These are phyloP conservation scores for Lignosus rhinocerotis DNA, from an alignment of 1,284 basidiomycete genomes.

Conservation along the genomic window DNA sequence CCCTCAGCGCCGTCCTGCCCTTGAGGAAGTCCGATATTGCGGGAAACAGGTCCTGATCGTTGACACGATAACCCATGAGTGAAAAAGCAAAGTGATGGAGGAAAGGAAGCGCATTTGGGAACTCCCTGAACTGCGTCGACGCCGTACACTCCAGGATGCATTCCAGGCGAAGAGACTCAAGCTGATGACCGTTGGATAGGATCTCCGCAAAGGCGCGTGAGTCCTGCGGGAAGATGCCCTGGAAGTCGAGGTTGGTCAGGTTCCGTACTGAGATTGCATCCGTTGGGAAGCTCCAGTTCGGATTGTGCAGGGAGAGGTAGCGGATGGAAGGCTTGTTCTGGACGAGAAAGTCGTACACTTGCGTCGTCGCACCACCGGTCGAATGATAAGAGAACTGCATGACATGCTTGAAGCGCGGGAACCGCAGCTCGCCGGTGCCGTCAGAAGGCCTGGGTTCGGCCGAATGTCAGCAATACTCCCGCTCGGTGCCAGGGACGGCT, in stretches of 20 bases:
- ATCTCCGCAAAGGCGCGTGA: constrained; percentile 57
- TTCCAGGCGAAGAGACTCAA: constrained; percentile 59
- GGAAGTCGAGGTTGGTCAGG: constrained; percentile 63
- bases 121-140: constrained; percentile 50
- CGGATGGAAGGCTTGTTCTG: constrained; percentile 57
- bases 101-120: constrained; percentile 50
- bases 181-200: constrained; percentile 56
- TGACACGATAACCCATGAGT: constrained; percentile 48
- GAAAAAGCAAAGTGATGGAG: constrained; percentile 62
- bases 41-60: constrained; percentile 64
- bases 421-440: constrained; percentile 49
- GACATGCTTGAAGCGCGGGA: constrained; percentile 59
- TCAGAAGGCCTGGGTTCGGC: constrained; percentile 45
- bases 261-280: constrained; percentile 57
- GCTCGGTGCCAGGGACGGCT: constrained; percentile 1
- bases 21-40: constrained; percentile 66
- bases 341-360: constrained; percentile 48
- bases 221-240: constrained; percentile 52
- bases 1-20: constrained; percentile 51
- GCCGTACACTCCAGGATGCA: constrained; percentile 51
- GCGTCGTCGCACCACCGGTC: constrained; percentile 39
- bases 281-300: constrained; percentile 56
- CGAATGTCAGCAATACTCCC: background rate
- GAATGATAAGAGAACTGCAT: constrained; percentile 55
- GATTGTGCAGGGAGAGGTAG: constrained; percentile 54